A percentile compares a stretch with the other conserved stretches of the same genome.
phyloP scores from a whole-genome alignment of 345 rosid genomes.

The Diplotaxis tenuifolia region DNA sequence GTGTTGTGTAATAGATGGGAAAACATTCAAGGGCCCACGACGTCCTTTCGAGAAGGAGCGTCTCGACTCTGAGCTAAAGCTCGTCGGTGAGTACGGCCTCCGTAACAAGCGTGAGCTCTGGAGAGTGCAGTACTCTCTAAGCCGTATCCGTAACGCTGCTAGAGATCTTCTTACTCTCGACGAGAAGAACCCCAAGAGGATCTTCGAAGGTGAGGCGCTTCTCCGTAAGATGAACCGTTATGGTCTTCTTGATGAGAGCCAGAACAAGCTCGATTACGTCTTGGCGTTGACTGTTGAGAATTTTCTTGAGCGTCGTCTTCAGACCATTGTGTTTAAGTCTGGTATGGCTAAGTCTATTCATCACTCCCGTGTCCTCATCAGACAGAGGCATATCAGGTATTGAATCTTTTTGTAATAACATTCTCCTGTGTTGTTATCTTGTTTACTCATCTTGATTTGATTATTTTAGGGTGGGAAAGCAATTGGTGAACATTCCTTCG shows the following conservation, averaged over 20 bases:
- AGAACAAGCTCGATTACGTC: conserved; percentile 81
- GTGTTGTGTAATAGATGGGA: conserved; percentile 44
- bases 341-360: conserved; percentile 75
- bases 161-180: conserved; percentile 62
- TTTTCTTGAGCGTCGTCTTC: conserved; percentile 65
- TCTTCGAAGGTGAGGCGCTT: conserved; percentile 66
- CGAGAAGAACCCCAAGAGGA: conserved; percentile 57
- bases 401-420: too few relatives aligned
- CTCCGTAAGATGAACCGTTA: conserved; percentile 61
- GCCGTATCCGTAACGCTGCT: conserved; percentile 64
- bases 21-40: conserved; percentile 62
- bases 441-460: too few relatives aligned
- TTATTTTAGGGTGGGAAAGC: conserved; percentile 86
- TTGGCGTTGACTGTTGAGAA: conserved; percentile 69
- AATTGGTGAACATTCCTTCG: conserved; percentile 67
- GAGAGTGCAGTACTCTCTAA: conserved; percentile 62
- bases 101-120: conserved; percentile 67
- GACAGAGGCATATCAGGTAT: conserved; percentile 68
- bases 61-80: conserved; percentile 60
- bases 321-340: conserved; percentile 62
- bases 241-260: conserved; percentile 65
- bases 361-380: conserved; percentile 65
- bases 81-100: conserved; percentile 64
- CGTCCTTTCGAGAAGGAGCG: conserved; percentile 72
- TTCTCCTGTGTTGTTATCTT: too few relatives aligned